Conservation (phyloP, 192 early-diverging fungal species). For the Gorgonomyces haynaldii region DNA sequence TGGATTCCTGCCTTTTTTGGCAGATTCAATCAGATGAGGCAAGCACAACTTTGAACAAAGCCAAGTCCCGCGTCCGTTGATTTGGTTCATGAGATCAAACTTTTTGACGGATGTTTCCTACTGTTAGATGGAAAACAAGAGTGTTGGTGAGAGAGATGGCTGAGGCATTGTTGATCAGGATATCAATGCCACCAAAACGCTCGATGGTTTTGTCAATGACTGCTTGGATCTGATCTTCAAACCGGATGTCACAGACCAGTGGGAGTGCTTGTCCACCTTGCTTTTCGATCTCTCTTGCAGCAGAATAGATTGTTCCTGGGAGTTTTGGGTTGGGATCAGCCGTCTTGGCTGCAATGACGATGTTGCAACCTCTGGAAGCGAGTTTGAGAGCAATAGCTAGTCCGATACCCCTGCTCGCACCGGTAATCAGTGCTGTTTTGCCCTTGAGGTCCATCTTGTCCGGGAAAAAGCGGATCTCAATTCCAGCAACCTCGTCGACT, state of each 20-base stretch:
- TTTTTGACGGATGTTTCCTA: slow-evolving; percentile 19
- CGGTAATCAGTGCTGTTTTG: background rate
- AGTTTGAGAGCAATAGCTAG: slow-evolving; percentile 57
- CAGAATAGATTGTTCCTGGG: slow-evolving; percentile 72
- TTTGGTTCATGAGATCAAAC: slow-evolving; percentile 34
- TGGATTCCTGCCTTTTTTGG: slow-evolving; percentile 43
- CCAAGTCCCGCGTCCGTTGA: slow-evolving; percentile 74
- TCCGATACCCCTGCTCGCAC: slow-evolving; percentile 47
- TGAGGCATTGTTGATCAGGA: slow-evolving; percentile 69
- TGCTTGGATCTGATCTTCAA: slow-evolving; percentile 56
- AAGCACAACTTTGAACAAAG: slow-evolving; percentile 61
- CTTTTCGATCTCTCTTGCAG: slow-evolving; percentile 59
- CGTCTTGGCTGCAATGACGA: slow-evolving; percentile 65
- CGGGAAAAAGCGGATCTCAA: too few species aligned
- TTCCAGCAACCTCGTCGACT: too few species aligned
- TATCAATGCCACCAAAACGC: slow-evolving; percentile 69
- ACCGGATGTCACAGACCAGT: slow-evolving; percentile 73
- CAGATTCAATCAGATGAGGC: slow-evolving; percentile 52
- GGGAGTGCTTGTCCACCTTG: slow-evolving; percentile 66
- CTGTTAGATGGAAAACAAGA: slow-evolving; percentile 14
- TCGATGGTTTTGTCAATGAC: slow-evolving; percentile 56
- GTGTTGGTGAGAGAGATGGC: slow-evolving; percentile 53
- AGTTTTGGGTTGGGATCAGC: slow-evolving; percentile 58
- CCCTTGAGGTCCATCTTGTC: background rate
- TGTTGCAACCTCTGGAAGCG: slow-evolving; percentile 49